Percentiles rank a stretch among this genome's conserved stretches.
These are phyloP conservation scores for Heracleum sosnowskyi DNA, from an alignment of 129 eudicot species.

Conservation along the genomic window DNA sequence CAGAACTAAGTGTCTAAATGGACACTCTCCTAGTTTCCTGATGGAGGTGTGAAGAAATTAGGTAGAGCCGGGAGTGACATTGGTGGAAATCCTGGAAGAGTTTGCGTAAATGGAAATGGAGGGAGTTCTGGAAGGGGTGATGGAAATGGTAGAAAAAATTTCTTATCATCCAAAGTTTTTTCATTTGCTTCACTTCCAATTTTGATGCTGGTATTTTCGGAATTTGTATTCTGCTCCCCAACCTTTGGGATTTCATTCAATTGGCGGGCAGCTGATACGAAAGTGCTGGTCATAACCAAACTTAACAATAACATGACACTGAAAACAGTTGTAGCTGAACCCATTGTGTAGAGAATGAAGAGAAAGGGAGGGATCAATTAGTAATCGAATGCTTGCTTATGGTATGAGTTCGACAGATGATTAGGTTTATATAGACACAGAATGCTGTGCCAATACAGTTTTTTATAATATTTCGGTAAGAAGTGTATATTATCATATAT, in stretches of 20 bases:
- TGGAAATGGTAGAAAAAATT: not conserved
- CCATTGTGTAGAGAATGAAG: not conserved
- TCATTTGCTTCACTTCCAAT: not conserved
- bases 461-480: not conserved
- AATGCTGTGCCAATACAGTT: not conserved
- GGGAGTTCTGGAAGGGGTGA: not conserved
- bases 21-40: not conserved
- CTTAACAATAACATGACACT: slow-evolving; percentile 4
- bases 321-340: not conserved
- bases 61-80: not conserved
- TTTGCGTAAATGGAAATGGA: slow-evolving; percentile 7
- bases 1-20: not conserved
- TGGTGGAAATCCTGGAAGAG: slow-evolving; percentile 2
- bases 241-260: not conserved
- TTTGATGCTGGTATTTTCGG: not conserved
- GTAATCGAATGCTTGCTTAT: not conserved
- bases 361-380: not conserved
- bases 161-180: too few relatives aligned
- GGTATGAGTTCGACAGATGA: not conserved
- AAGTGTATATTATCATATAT: not conserved
- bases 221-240: not conserved
- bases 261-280: not conserved
- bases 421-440: not conserved
- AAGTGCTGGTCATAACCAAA: slow-evolving; percentile 3
- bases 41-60: slow-evolving; percentile 2